phyloP scores from a whole-genome alignment of 176 grass and related monocot genomes.

The Elaeis guineensis region DNA sequence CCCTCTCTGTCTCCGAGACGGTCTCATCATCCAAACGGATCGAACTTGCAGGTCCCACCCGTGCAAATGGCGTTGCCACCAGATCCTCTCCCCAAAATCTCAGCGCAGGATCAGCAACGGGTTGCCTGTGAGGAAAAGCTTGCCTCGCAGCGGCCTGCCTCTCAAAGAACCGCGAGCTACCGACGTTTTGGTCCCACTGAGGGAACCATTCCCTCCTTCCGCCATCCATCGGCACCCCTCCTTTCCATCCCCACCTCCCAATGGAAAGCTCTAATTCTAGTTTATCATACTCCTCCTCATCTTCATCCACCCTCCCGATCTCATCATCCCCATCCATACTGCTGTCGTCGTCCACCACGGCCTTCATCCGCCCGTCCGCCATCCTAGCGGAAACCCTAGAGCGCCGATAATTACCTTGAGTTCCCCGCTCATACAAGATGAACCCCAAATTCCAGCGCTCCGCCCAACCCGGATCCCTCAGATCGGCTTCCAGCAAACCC shows the following conservation, averaged over 20 bases:
- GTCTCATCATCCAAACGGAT: constrained; percentile 5
- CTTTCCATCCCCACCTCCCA: constrained; percentile 31
- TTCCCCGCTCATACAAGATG: neutral
- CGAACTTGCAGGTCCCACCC: neutral
- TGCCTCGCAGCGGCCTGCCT: constrained; percentile 4
- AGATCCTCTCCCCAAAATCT: no score
- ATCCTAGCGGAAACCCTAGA: constrained; percentile 21
- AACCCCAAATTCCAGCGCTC: neutral
- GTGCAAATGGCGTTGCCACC: neutral
- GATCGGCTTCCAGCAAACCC: no score
- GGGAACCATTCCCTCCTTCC: neutral
- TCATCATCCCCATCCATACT: constrained; percentile 26
- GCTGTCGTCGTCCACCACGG: constrained; percentile 31
- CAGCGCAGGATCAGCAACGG: no score
- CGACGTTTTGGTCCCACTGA: neutral
- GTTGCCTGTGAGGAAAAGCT: no score
- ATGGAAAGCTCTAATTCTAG: constrained; percentile 41
- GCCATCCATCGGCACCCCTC: constrained; percentile 1
- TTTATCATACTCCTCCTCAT: constrained; percentile 24
- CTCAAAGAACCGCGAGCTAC: constrained; percentile 14
- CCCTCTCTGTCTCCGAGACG: constrained; percentile 19
- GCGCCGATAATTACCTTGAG: neutral
- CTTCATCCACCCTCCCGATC: constrained; percentile 26
- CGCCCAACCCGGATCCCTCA: neutral
- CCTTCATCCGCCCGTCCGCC: constrained; percentile 69